Conservation (phyloP, 2,329 filamentous ascomycete genomes). For the Akanthomyces muscarius region DNA sequence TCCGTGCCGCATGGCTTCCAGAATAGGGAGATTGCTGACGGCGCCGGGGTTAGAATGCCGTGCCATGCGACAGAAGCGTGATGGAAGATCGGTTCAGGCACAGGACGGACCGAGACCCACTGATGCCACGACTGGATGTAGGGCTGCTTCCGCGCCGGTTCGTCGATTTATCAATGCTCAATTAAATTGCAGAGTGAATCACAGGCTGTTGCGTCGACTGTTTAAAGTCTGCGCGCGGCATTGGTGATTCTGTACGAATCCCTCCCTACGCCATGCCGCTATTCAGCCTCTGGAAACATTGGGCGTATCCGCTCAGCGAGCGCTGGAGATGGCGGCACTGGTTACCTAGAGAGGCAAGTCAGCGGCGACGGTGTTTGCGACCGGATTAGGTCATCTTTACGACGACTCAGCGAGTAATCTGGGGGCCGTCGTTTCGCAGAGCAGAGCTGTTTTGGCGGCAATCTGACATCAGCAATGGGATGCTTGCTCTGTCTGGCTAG, state of each 20-base stretch:
- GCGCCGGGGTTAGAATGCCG: not conserved
- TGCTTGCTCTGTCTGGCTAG: not conserved
- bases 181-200: not conserved
- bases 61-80: not conserved
- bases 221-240: not conserved
- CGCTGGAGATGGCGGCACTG: not conserved
- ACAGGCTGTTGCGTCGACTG: not conserved
- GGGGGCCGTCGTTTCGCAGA: not conserved
- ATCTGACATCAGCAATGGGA: conserved; percentile 12
- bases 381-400: conserved; percentile 14
- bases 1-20: conserved; percentile 9
- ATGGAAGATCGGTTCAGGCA: conserved; percentile 9
- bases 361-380: conserved; percentile 3
- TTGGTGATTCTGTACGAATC: conserved; percentile 1
- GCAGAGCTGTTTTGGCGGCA: not conserved
- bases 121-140: not conserved
- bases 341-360: conserved; percentile 14
- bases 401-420: not conserved
- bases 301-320: not conserved
- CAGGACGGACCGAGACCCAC: conserved; percentile 7
- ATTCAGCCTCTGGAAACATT: not conserved
- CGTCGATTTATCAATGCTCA: not conserved
- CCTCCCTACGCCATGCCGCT: not conserved
- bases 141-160: not conserved
- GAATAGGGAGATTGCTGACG: conserved; percentile 11